A percentile compares a stretch with the other conserved stretches of the same genome.
phyloP scores from a whole-genome alignment of 352 stramenopile species.

The Globisporangium carolinianum region DNA sequence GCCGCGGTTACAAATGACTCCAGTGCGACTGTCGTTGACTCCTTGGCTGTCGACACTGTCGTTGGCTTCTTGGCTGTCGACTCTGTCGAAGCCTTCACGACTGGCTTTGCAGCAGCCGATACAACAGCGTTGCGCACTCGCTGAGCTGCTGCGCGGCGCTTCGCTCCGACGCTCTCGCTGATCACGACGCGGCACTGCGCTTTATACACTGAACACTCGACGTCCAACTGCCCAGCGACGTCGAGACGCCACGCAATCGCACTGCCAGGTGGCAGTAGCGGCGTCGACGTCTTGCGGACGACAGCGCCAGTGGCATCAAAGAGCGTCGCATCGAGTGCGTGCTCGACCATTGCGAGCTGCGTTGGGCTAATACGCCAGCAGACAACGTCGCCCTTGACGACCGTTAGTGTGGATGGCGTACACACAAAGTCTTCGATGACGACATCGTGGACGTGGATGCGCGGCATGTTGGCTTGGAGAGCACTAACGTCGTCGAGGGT shows the following conservation, averaged over 20 bases:
- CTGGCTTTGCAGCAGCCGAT: no score
- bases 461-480: constrained; percentile 1
- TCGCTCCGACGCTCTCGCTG: constrained; percentile 2
- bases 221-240: constrained; percentile 11
- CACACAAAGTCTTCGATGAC: constrained; percentile 32
- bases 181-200: constrained; percentile 22
- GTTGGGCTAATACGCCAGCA: constrained; percentile 27
- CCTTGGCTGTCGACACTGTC: constrained; percentile 10
- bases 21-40: constrained; percentile 2
- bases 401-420: constrained; percentile 18
- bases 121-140: neutral
- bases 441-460: constrained; percentile 22
- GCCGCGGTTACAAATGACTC: constrained; percentile 19
- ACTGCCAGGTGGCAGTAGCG: constrained; percentile 18
- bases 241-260: constrained; percentile 32
- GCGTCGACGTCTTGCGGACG: constrained; percentile 14
- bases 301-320: constrained; percentile 2
- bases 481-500: constrained; percentile 12
- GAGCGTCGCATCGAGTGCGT: constrained; percentile 27
- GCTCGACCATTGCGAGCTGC: constrained; percentile 32
- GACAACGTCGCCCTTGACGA: constrained; percentile 26
- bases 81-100: no score
- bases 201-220: constrained; percentile 37
- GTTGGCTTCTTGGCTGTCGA: constrained; percentile 10
- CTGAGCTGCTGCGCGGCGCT: constrained; percentile 14